Evolutionary conservation across 108 stramenopile species (phyloP).

Genomic region (Pseudonitzschia delicatissima): DNA sequence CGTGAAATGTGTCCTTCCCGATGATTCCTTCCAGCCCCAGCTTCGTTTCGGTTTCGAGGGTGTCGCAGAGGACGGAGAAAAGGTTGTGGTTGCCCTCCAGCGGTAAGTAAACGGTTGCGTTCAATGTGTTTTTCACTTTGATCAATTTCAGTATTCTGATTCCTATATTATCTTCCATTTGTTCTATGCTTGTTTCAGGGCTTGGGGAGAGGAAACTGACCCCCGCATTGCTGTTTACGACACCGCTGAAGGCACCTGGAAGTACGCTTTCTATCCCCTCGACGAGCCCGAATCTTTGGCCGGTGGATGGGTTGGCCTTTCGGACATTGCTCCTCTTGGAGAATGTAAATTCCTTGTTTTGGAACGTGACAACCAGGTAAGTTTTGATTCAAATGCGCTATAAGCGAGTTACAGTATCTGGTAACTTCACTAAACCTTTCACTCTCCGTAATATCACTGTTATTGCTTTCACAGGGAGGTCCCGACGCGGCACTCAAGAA

Average conservation of each 20-base stretch:
- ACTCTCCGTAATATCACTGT: too few species aligned
- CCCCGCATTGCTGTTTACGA: constrained; percentile 60
- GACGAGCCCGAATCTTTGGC: constrained; percentile 46
- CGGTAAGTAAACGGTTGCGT: too few species aligned
- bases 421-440: too few species aligned
- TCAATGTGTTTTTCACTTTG: constrained; percentile 27
- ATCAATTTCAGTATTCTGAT: too few species aligned
- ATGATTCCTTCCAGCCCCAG: constrained; percentile 31
- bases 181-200: too few species aligned
- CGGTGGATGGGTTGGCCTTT: constrained; percentile 79
- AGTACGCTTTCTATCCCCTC: constrained; percentile 57
- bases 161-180: too few species aligned
- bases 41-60: constrained; percentile 71
- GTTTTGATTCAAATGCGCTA: too few species aligned
- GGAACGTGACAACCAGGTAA: constrained; percentile 79
- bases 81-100: constrained; percentile 59
- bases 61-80: constrained; percentile 45
- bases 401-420: too few species aligned
- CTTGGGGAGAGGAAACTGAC: constrained; percentile 39
- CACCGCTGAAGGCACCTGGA: constrained; percentile 31
- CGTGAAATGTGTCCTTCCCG: constrained; percentile 46
- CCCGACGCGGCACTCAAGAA: constrained; percentile 65
- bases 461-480: too few species aligned
- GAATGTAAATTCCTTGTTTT: constrained; percentile 51
- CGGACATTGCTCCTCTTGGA: constrained; percentile 52